Percentiles rank a stretch among this genome's conserved stretches.
Evolutionary conservation across 2,329 filamentous ascomycete genomes (phyloP).

Genomic region (Aspergillus fumigatus): DNA sequence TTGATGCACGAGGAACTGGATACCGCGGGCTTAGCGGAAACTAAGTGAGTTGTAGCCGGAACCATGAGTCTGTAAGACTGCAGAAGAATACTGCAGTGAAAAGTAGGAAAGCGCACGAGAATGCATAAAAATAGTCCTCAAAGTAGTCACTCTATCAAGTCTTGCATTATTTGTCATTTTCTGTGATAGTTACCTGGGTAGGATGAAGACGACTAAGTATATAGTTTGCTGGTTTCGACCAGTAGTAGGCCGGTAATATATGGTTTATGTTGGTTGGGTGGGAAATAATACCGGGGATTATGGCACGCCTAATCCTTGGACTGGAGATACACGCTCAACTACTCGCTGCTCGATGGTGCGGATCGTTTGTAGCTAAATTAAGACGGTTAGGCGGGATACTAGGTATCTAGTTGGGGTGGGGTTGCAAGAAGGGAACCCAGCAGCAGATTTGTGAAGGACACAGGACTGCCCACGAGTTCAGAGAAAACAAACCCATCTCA

Average conservation of each 20-base stretch:
- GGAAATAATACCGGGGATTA: not conserved
- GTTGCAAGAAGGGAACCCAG: not conserved
- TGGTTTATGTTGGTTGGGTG: not conserved
- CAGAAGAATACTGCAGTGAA: not conserved
- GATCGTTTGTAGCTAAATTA: not conserved
- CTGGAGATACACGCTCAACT: not conserved
- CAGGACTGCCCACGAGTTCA: not conserved
- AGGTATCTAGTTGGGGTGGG: not conserved
- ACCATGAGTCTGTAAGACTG: not conserved
- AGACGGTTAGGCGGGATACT: not conserved
- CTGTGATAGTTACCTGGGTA: not conserved
- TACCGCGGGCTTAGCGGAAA: not conserved
- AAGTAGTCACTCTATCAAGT: not conserved
- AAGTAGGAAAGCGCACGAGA: not conserved
- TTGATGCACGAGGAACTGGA: not conserved
- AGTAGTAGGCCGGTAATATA: not conserved
- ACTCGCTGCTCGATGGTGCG: not conserved
- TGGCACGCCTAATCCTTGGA: not conserved
- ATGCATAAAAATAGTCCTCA: not conserved
- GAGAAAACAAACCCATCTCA: not conserved
- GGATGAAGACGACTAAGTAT: not conserved
- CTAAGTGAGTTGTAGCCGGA: not conserved
- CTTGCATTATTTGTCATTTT: not conserved
- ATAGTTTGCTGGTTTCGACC: not conserved
- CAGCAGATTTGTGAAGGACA: not conserved